Evolutionary conservation across 805 yeast genomes (phyloP), one percentile per base, ranked within the genome.

Genomic region (Priceomyces castillae): DNA sequence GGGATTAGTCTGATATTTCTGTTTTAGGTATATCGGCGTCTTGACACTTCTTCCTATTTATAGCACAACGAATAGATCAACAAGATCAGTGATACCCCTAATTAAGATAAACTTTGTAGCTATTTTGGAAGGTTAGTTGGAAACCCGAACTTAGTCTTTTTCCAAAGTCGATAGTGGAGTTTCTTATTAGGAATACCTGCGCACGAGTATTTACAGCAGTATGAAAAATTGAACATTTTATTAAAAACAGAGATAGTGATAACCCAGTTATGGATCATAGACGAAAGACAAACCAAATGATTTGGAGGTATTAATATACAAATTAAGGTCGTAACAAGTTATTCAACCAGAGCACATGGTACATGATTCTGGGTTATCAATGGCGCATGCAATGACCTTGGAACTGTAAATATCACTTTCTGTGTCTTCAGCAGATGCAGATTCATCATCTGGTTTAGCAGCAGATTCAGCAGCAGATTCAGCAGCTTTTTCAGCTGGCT

Each of bases 271-370:
- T n/a, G 31, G 15, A 28, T 5, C 31, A 10, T 28, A 28, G 31
- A 28, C 31, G 15, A n/a, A 9, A n/a, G 31, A 28, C 31, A 28
- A 28, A n/a, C 12, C 15, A 28, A n/a, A n/a, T 28, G 31, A n/a
- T n/a, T 4, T n/a, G 31, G 15, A n/a, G 31, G 15, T 12, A 28
- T n/a, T 28, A 28, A n/a, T 28, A n/a, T 28, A 28, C 31, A 28
- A 28, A 6, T 28, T 9, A 11, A 28, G 15, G n/a, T n/a, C 12
- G 10, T n/a, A n/a, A n/a, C 31, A 11, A 28, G 31, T 28, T 31
- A 34, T 30, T 67, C 71, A 94, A 74, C 98, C 98, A 47, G 98
- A 92, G 76, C 99, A 94, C 98, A 94, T 94, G 62, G 92, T 92
- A 72, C 99, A 92, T 40, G 98, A 81, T 72, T 88, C 98, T 46